A percentile compares a stretch with the other conserved stretches of the same genome.
These are phyloP conservation scores for Pestalotiopsis sp. DNA, from an alignment of 2,329 filamentous ascomycete genomes.

Conservation along the genomic window DNA sequence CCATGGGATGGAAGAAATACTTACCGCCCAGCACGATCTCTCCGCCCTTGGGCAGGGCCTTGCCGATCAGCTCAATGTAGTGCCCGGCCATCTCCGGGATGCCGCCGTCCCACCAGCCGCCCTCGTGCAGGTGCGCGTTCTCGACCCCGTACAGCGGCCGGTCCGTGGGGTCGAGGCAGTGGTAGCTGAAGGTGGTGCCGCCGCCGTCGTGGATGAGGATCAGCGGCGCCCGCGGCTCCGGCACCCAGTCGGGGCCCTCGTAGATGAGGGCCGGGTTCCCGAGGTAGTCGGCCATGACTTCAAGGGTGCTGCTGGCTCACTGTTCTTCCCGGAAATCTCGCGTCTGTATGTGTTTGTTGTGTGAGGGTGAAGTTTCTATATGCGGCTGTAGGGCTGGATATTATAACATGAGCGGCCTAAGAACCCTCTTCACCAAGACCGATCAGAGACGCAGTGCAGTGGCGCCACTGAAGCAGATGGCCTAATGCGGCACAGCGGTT, in stretches of 20 bases:
- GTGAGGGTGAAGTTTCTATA: not conserved
- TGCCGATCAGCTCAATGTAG: constrained; percentile 50
- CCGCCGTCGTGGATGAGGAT: constrained; percentile 64
- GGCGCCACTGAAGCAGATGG: no score
- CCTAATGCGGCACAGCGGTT: not conserved
- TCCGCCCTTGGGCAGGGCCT: constrained; percentile 36
- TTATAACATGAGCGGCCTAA: not conserved
- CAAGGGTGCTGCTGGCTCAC: no score
- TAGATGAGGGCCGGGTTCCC: constrained; percentile 32
- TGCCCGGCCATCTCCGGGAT: constrained; percentile 56
- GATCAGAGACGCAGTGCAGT: no score
- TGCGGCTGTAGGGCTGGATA: not conserved
- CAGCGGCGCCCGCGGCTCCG: constrained; percentile 41
- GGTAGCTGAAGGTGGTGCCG: constrained; percentile 61
- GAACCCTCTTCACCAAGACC: no score
- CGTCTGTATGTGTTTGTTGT: not conserved
- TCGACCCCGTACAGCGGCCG: constrained; percentile 56
- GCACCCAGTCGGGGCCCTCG: constrained; percentile 22
- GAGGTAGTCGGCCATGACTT: not conserved
- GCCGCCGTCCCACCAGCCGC: constrained; percentile 51
- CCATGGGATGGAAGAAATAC: constrained; percentile 11
- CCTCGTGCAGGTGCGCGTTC: constrained; percentile 55
- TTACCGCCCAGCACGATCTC: constrained; percentile 51
- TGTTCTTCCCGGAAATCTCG: no score
- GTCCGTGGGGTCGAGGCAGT: constrained; percentile 51